These are phyloP conservation scores for Rhodotorula glutinis DNA, from an alignment of 1,284 basidiomycete genomes.

Conservation along the genomic window DNA sequence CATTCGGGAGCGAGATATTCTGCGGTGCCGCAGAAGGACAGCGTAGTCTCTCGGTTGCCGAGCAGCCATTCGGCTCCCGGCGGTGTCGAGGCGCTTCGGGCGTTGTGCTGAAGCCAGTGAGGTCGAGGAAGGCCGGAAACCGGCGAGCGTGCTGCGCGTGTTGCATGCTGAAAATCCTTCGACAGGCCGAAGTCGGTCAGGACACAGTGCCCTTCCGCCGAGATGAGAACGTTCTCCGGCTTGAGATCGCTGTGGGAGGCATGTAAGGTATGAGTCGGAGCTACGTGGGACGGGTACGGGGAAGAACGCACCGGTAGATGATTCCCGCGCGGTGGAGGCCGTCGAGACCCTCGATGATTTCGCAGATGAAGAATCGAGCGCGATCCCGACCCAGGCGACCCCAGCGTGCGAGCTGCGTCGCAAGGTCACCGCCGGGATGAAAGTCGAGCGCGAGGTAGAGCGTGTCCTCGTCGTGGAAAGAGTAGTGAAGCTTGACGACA, in stretches of 20 bases:
- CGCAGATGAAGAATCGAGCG: conserved; percentile 91
- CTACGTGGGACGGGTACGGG: no score
- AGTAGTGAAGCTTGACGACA: conserved; percentile 89
- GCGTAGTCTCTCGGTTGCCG: conserved; percentile 30
- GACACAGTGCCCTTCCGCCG: conserved; percentile 87
- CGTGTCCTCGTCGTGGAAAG: conserved; percentile 89
- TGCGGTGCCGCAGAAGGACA: conserved; percentile 58
- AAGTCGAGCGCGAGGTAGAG: conserved; percentile 92
- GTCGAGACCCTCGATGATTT: conserved; percentile 88
- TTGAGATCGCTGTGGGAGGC: conserved; percentile 67
- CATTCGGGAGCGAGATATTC: conserved; percentile 78
- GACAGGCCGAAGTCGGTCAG: conserved; percentile 81
- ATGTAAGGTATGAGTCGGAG: no score
- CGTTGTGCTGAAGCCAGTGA: conserved; percentile 23
- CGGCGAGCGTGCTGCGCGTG: not conserved
- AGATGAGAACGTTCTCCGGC: conserved; percentile 92
- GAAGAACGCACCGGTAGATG: conserved; percentile 41
- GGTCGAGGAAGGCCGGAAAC: conserved; percentile 18
- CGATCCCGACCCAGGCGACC: conserved; percentile 85
- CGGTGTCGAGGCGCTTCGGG: conserved; percentile 28
- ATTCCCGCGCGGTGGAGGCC: conserved; percentile 79
- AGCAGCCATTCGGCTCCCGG: conserved; percentile 21
- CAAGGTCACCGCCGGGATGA: conserved; percentile 92
- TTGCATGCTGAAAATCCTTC: conserved; percentile 25
- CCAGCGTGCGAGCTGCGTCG: conserved; percentile 92